These are phyloP conservation scores for Pseudonitzschia delicatissima DNA, from an alignment of 108 stramenopile species.

Conservation along the genomic window DNA sequence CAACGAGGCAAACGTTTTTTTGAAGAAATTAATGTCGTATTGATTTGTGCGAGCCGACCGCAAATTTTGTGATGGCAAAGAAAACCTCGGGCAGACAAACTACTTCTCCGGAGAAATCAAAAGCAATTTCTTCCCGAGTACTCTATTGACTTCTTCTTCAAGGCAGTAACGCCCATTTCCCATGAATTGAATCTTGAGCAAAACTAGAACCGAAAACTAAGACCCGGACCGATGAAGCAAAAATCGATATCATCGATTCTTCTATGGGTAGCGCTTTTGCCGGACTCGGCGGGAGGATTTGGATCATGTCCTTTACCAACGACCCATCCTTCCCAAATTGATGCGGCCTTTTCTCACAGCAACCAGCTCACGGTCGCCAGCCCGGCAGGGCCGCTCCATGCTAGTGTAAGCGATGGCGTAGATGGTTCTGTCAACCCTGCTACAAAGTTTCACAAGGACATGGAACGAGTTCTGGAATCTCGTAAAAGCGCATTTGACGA, in stretches of 20 bases:
- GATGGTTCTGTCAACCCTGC: constrained; percentile 25
- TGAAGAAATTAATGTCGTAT: no score
- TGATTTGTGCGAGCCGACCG: no score
- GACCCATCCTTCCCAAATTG: not conserved
- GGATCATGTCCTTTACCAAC: not conserved
- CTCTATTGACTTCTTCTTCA: no score
- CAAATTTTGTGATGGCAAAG: no score
- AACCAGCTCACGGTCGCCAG: not conserved
- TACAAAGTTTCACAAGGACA: constrained; percentile 30
- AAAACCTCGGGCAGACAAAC: no score
- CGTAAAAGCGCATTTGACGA: constrained; percentile 14
- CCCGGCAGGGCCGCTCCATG: not conserved
- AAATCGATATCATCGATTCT: not conserved
- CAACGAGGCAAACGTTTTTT: no score
- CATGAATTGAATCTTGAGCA: not conserved
- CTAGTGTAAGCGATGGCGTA: constrained; percentile 35
- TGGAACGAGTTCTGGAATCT: constrained; percentile 30
- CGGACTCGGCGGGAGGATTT: constrained; percentile 3
- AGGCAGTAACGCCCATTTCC: no score
- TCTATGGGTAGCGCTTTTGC: not conserved
- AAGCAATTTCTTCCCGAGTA: no score
- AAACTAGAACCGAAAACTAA: not conserved
- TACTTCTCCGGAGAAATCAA: no score
- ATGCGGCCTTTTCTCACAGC: not conserved
- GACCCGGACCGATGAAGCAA: not conserved